phyloP scores from a whole-genome alignment of 495 filamentous ascomycete species.

The Neurospora sp. region DNA sequence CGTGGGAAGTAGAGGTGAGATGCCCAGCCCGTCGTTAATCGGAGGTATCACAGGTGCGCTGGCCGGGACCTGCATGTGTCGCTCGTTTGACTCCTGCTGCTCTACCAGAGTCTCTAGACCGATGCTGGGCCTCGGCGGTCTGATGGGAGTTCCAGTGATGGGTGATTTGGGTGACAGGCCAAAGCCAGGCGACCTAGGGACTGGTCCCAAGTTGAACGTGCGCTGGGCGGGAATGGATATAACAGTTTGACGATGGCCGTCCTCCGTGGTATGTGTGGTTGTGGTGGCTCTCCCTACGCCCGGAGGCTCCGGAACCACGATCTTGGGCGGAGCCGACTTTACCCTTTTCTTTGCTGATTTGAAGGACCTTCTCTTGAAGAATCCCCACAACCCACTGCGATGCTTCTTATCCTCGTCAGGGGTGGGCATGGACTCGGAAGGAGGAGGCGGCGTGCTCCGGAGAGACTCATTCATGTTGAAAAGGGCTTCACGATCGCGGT shows the following conservation, averaged over 20 bases:
- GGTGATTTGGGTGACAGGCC: neutral
- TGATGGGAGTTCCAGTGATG: neutral
- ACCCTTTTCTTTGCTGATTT: neutral
- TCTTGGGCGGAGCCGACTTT: conserved; percentile 10
- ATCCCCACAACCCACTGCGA: conserved; percentile 5
- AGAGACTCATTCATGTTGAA: conserved; percentile 32
- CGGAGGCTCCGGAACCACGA: conserved; percentile 37
- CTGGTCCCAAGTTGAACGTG: neutral
- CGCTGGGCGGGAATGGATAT: conserved; percentile 37
- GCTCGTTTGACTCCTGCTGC: conserved; percentile 8
- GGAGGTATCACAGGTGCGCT: conserved; percentile 2
- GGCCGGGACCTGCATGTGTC: neutral
- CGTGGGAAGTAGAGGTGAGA: neutral
- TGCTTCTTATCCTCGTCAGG: conserved; percentile 3
- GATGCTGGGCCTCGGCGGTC: conserved; percentile 4
- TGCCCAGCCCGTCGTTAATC: neutral
- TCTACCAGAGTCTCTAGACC: conserved; percentile 15
- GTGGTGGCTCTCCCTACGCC: conserved; percentile 28
- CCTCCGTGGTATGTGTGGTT: neutral
- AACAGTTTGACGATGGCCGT: conserved; percentile 38
- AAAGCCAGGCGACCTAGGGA: neutral
- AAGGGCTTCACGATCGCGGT: conserved; percentile 5
- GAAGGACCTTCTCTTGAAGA: conserved; percentile 1
- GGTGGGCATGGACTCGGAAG: conserved; percentile 22
- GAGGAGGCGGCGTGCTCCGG: conserved; percentile 28